Base-by-base conservation (phyloP, 1,284 basidiomycete genomes). In the Tylopilus orsonianus region DNA sequence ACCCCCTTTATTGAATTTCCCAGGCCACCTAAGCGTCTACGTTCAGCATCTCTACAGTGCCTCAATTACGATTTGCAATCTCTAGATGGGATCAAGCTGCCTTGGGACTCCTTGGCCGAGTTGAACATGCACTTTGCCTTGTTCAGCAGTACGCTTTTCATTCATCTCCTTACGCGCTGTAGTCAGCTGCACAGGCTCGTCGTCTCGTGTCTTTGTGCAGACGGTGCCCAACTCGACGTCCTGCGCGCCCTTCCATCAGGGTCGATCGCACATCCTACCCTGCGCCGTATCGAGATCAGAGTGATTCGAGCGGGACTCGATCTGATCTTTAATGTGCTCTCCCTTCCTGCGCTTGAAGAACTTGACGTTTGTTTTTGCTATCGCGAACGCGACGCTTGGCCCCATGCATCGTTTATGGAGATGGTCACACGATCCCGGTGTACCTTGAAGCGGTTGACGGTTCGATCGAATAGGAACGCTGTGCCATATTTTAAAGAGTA, bases 291-390 rank as follows among this genome's bases (percentile, higher is more conserved):
- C 34, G 67, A 66, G 18, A 53, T 68, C 41, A 67, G 62, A 19
- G 55, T 66, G 27, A 56, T 66, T 14, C 56, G 61, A 8, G 60
- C 58, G 3, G 55, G 62, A 23, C 54, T 65, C 3, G 58, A 49
- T 24, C 22, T 13, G 3, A 33, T 69, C 10, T 56, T 65, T 3
- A 26, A 23, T 20, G 50, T 47, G 0, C 49, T 65, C 26, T 50
- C 53, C 0, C 38, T 68, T 19, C 64, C 64, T 8, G 60, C 54
- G 8, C 61, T 65, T 24, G 58, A 69, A n/a, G 67, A 68, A 20
- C 52, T 65, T 18, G 64, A 69, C 13, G 39, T 65, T 7, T 64
- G 60, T 20, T 65, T 69, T 41, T 68, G 62, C 26, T 61, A 55
- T 23, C 60, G 61, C 13, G 62, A 62, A 20, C 57, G 58, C 24